Percentiles rank a stretch among this genome's conserved stretches.
These are phyloP conservation scores for Camellia lanceoleosa DNA, from an alignment of 148 eudicot species.

Conservation along the genomic window DNA sequence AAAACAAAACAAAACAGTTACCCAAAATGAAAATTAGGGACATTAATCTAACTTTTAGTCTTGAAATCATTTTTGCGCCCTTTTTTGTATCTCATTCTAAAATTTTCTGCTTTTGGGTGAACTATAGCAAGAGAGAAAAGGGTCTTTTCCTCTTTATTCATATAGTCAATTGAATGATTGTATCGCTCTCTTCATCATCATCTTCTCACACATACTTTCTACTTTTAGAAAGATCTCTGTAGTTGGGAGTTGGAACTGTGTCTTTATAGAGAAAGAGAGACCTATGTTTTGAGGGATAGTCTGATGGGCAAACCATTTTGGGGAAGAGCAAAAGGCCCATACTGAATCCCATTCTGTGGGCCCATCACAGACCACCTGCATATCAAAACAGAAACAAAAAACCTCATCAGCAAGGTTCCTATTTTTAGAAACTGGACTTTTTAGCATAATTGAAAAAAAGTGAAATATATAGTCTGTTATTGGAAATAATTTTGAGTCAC, in stretches of 20 bases:
- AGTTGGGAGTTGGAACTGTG: background rate
- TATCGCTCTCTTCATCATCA: no score
- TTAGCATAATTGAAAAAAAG: background rate
- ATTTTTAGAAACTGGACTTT: conserved; percentile 24
- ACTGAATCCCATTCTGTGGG: conserved; percentile 57
- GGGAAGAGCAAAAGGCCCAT: conserved; percentile 72
- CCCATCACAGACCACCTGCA: conserved; percentile 59
- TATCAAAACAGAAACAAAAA: background rate
- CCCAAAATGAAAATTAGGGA: no score
- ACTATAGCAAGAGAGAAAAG: no score
- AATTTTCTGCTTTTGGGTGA: background rate
- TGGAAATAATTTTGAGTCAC: background rate
- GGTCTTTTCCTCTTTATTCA: no score
- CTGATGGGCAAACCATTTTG: conserved; percentile 61
- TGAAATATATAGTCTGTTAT: background rate
- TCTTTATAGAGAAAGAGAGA: no score
- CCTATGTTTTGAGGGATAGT: conserved; percentile 28
- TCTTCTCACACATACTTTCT: no score
- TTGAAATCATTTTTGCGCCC: no score
- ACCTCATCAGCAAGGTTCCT: conserved; percentile 15
- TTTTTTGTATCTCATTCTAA: background rate
- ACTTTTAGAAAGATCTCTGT: no score
- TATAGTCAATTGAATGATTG: no score
- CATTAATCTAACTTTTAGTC: no score
- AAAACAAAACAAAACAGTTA: no score